Base-by-base conservation (phyloP, 2,329 filamentous ascomycete genomes). In the Penicillium oxalicum region DNA sequence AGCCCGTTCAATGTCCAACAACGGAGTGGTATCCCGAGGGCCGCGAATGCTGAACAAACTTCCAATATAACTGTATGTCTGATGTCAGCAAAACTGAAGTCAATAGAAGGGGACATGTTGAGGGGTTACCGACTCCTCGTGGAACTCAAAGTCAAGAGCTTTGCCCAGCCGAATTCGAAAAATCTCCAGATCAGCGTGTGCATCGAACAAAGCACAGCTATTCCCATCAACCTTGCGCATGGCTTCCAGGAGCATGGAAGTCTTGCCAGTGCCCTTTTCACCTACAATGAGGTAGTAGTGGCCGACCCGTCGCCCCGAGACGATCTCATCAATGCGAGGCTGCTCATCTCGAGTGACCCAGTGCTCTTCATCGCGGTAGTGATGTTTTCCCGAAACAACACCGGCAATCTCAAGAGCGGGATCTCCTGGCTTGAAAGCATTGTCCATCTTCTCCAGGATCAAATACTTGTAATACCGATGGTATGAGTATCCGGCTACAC, bases 211-310 rank as follows among this genome's bases (percentile, higher is more conserved):
- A 57, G 91, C 86, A 39, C 91, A 85, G 24, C 88, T 88, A 52
- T 93, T 86, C 4, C 90, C 93, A 53, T 95, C 81, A 48, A 91
- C 85, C 68, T 94, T 94, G 46, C 85, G 83, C 91, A 98, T 98
- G 7, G 89, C 88, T 65, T 97, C 89, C 18, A 98, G 77, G 61
- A 98, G 74, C 93, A 98, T 97, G 57, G 88, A 94, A 51, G 88
- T 94, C 74, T 98, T 98, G 5, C 93, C 93, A 0, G 88, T 94
- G 4, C 93, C 93, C 71, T 98, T 97, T 64, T 97, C 93, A 39
- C 93, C 93, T 40, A 97, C 83, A 2, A 98, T 75, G 2, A 98
- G 78, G 68, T 93, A 88, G 64, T 98, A 98, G 64, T 94, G 90
- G 9, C 93, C 93, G 40, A 76, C 75, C 27, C 81, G 76, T 2